Evolutionary conservation across 164 flowering plant species (phyloP), one percentile per base, ranked within the genome.

Genomic region (Vitis amurensis): DNA sequence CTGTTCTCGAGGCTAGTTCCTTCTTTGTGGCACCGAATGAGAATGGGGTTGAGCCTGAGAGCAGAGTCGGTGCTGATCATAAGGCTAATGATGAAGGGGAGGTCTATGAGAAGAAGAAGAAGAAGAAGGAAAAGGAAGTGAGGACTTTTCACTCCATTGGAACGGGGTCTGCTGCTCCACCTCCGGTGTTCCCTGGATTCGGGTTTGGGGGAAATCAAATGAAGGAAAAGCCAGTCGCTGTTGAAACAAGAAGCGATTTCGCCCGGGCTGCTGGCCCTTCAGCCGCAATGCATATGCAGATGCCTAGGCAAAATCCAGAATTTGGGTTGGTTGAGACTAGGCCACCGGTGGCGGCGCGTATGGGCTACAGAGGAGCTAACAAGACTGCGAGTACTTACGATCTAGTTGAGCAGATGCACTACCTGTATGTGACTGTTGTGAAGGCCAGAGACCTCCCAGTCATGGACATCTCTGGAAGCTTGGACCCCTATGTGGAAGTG

Each of bases 401-500:
- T 76, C 79, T 92, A 64, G 98, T 92, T 3, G 94, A 89, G 82
- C 89, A 73, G 83, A 89, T 89, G 96, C 78, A 85, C 8, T 92
- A 68, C 74, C 61, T 92, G 72, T 92, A 89, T 62, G 98, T 92
- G 17, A 83, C 55, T 55, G 94, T 91, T 1, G 91, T 88, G 37
- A 92, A 91, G 71, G 98, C 94, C 2, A 80, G 80, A 74, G 91
- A 88, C 65, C 88, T 92, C 4, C 98, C 98, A 1, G 77, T 67
- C 4, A 91, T 87, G 91, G 93, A 90, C 66, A 67, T 89, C 23
- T 73, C 90, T 0, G 97, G 95, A 1, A 85, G 90, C 61, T 75
- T 88, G 9, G 98, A 92, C 66, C 98, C 98, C 0, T 92, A 89
- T 68, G 94, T 91, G 48, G 96, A 92, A 74, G 91, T 92, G 76